Evolutionary conservation across 768 basidiomycete genomes (phyloP).

Genomic region (Mycena filopes): DNA sequence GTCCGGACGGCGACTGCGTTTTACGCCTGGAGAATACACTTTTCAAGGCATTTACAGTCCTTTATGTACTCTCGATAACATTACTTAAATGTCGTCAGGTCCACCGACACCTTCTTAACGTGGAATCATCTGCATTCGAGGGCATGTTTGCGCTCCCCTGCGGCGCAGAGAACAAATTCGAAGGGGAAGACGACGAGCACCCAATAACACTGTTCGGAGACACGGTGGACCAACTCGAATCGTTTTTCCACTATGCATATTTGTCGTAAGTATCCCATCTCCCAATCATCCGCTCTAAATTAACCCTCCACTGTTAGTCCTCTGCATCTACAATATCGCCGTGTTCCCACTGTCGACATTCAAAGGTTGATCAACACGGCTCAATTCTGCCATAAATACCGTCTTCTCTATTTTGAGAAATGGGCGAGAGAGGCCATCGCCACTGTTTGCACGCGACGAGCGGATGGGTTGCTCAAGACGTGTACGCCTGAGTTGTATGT

Average conservation of each 20-base stretch:
- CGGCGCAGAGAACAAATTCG: neutral
- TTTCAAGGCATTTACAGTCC: conserved; percentile 3
- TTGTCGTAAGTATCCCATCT: neutral
- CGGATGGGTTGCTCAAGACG: too few species aligned
- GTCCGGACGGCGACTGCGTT: conserved; percentile 14
- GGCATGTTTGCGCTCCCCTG: conserved; percentile 5
- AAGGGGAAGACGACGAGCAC: neutral
- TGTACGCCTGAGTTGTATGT: too few species aligned
- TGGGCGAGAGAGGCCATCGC: too few species aligned
- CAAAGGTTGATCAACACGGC: too few species aligned
- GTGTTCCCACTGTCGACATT: too few species aligned
- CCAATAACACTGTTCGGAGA: conserved; percentile 8
- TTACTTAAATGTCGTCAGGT: neutral
- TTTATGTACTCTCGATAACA: too few species aligned
- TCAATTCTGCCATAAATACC: too few species aligned
- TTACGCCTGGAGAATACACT: conserved; percentile 7
- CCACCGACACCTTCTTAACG: conserved; percentile 11
- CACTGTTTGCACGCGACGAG: too few species aligned
- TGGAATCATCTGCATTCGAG: neutral
- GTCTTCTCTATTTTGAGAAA: too few species aligned
- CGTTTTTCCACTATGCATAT: conserved; percentile 16
- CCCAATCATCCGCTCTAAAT: too few species aligned
- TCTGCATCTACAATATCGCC: too few species aligned
- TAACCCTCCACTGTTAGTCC: too few species aligned
- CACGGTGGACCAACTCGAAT: neutral